Conservation (phyloP, 192 early-diverging fungal species). For the Mortierella antarctica region DNA sequence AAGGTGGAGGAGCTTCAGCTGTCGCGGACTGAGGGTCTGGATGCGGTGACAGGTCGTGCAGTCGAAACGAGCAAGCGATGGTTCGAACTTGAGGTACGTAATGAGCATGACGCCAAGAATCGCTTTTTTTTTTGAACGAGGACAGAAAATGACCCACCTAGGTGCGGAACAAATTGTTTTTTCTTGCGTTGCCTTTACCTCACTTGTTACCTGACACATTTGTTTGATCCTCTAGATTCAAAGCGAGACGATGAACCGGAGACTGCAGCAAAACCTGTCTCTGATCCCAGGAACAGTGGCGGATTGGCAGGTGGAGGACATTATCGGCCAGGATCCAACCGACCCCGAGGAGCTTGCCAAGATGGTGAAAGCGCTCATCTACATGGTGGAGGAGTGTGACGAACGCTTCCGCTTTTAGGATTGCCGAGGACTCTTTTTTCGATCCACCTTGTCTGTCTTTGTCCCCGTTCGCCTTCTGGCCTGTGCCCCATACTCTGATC, state of each 20-base stretch:
- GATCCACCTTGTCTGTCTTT: neutral
- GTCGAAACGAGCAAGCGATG: conserved; percentile 16
- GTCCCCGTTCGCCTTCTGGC: too few species aligned
- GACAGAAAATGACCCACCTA: neutral
- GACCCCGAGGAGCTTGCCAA: conserved; percentile 11
- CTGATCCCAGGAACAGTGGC: conserved; percentile 32
- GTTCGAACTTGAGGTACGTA: conserved; percentile 48
- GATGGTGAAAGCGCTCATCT: conserved; percentile 28
- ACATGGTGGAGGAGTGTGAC: conserved; percentile 37
- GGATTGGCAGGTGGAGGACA: conserved; percentile 21
- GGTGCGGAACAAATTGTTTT: neutral
- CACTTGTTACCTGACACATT: too few species aligned
- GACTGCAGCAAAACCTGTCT: conserved; percentile 18
- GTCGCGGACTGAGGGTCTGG: conserved; percentile 6
- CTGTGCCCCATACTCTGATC: too few species aligned
- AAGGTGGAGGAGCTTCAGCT: conserved; percentile 31
- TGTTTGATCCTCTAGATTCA: conserved; percentile 4
- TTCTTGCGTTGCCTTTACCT: neutral
- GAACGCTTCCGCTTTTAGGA: neutral
- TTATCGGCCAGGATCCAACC: conserved; percentile 13
- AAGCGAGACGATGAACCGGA: conserved; percentile 7
- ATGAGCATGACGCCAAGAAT: neutral
- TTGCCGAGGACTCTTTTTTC: neutral
- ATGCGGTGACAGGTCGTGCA: conserved; percentile 22
- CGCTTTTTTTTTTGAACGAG: too few species aligned